phyloP scores from a whole-genome alignment of 1,284 basidiomycete species.

The Bjerkandera adusta region DNA sequence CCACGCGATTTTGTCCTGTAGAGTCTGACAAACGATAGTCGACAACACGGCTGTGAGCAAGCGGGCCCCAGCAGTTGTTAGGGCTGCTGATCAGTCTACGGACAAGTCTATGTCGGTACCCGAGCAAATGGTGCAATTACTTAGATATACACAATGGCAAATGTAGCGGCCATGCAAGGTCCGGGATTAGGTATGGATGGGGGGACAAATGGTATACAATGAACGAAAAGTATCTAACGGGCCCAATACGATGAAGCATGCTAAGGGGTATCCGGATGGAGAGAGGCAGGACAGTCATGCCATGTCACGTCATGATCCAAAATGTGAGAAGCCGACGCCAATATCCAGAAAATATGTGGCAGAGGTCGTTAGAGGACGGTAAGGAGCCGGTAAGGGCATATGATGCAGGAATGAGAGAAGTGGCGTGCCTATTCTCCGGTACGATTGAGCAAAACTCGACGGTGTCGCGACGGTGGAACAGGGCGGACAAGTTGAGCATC shows the following conservation, averaged over 20 bases:
- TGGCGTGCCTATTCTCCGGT: not conserved
- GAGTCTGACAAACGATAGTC: no score
- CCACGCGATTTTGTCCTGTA: no score
- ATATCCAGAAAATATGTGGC: conserved; percentile 9
- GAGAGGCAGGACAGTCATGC: not conserved
- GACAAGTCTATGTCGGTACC: no score
- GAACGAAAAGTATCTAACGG: not conserved
- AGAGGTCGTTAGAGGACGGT: conserved; percentile 15
- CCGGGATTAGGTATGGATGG: not conserved
- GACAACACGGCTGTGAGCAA: no score
- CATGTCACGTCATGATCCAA: no score
- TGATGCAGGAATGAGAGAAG: conserved; percentile 7
- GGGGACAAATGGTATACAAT: conserved; percentile 5
- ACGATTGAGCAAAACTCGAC: conserved; percentile 10
- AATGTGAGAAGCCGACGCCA: not conserved
- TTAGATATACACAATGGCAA: conserved; percentile 3
- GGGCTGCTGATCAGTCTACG: no score
- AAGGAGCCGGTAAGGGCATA: conserved; percentile 5
- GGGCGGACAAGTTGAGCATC: conserved; percentile 6
- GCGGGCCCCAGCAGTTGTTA: no score
- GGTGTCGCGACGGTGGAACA: conserved; percentile 14
- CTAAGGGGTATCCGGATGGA: not conserved
- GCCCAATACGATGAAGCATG: conserved; percentile 12
- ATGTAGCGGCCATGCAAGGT: not conserved
- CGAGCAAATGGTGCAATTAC: no score